These are phyloP conservation scores for Gliomastix tumulicola DNA, from an alignment of 2,329 filamentous ascomycete genomes.

Conservation along the genomic window DNA sequence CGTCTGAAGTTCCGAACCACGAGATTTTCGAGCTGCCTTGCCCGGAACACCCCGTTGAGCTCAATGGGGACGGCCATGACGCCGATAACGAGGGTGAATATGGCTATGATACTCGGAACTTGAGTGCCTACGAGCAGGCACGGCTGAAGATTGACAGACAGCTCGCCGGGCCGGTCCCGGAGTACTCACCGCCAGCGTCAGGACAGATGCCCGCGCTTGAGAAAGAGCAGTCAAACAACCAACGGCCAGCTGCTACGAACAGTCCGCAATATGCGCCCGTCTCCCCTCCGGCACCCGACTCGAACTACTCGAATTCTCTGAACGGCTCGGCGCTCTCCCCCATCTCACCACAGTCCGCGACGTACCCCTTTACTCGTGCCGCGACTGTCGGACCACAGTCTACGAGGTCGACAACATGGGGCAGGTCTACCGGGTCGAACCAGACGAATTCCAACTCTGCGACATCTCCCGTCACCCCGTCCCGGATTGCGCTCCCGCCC, in stretches of 20 bases:
- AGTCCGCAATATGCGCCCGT: too few relatives aligned
- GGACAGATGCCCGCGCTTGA: too few relatives aligned
- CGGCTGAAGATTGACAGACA: slow-evolving; percentile 43
- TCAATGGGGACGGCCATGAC: slow-evolving; percentile 30
- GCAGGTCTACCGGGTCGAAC: too few relatives aligned
- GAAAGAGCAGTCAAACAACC: too few relatives aligned
- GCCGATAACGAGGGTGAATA: slow-evolving; percentile 31
- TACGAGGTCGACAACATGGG: too few relatives aligned
- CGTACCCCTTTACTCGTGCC: too few relatives aligned
- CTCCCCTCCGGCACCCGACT: not conserved
- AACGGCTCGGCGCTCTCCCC: not conserved
- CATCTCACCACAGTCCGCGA: too few relatives aligned
- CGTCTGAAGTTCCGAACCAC: slow-evolving; percentile 29
- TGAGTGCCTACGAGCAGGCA: slow-evolving; percentile 43
- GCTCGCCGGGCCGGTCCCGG: slow-evolving; percentile 40
- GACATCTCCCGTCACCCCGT: too few relatives aligned
- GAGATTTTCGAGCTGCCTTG: slow-evolving; percentile 46
- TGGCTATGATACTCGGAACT: slow-evolving; percentile 25
- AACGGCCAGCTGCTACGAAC: too few relatives aligned
- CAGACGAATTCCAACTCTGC: too few relatives aligned
- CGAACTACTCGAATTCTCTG: slow-evolving; percentile 1
- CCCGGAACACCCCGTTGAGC: slow-evolving; percentile 36
- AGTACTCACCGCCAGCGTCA: slow-evolving; percentile 35
- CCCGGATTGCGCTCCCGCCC: too few relatives aligned
- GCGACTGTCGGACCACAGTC: too few relatives aligned